Evolutionary conservation across 2,329 filamentous ascomycete genomes (phyloP), one percentile per base, ranked within the genome.

Genomic region (Fusarium floridanum): DNA sequence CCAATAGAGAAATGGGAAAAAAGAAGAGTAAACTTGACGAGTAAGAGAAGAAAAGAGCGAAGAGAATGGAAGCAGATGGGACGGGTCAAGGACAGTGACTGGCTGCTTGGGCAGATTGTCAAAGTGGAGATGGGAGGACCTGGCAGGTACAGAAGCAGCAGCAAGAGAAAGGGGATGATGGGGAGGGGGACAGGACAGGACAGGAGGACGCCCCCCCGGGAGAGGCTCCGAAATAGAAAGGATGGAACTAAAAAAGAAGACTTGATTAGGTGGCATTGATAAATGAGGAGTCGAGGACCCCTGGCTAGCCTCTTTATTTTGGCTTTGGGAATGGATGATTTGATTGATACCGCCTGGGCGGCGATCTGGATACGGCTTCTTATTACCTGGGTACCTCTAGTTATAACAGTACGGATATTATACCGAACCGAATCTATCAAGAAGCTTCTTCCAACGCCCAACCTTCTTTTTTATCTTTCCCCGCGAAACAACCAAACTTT

Each of bases 181-280:
- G 32, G 32, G 32, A 32, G 32, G 32, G 29, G 32, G n/a, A n/a
- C n/a, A n/a, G n/a, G n/a, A n/a, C n/a, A n/a, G n/a, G n/a, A n/a
- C n/a, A n/a, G n/a, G n/a, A n/a, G n/a, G n/a, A n/a, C n/a, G n/a
- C n/a, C n/a, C n/a, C n/a, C n/a, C n/a, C n/a, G n/a, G n/a, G 67
- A 64, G 62, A 61, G 61, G 55, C 55, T 72, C 69, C 61, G 43
- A 69, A 59, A 66, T 73, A 63, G 61, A 69, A 61, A 65, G 68
- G 43, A 74, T 72, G 72, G 59, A 64, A 63, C 68, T 68, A 65
- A 68, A 65, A 65, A 65, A 50, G 63, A 65, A 65, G 45, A 50
- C 45, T 64, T 64, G 61, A 43, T 64, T 64, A 64, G 34, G 43
- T 29, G 20, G 16, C 16, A 53, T 34, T 37, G 39, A 48, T 61